phyloP scores from a whole-genome alignment of 169 alveolate species.

The Theileria luwenshuni region DNA sequence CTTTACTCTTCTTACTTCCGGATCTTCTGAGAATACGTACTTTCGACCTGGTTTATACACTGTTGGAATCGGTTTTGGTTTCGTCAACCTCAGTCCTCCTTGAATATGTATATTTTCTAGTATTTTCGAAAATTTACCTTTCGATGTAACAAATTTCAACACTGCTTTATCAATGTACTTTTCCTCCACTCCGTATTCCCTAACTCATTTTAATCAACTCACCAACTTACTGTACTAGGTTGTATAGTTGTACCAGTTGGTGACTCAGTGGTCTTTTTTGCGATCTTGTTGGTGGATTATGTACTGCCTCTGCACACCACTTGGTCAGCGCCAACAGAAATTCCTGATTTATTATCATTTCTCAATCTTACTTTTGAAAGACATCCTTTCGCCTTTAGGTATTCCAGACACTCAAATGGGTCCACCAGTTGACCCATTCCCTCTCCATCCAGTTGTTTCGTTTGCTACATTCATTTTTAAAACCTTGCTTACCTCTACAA shows the following conservation, averaged over 20 bases:
- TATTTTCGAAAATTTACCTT: slow-evolving; percentile 24
- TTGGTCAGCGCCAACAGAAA: slow-evolving; percentile 71
- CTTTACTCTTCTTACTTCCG: slow-evolving; percentile 10
- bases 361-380: slow-evolving; percentile 51
- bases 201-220: not conserved
- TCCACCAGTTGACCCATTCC: slow-evolving; percentile 72
- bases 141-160: slow-evolving; percentile 63
- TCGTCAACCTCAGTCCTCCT: slow-evolving; percentile 57
- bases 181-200: slow-evolving; percentile 58
- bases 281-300: slow-evolving; percentile 74
- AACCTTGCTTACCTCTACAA: slow-evolving; percentile 59
- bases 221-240: slow-evolving; percentile 58
- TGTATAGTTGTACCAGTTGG: slow-evolving; percentile 70
- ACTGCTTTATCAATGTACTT: slow-evolving; percentile 64
- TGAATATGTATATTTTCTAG: not conserved
- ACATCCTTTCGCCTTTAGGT: slow-evolving; percentile 15
- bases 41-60: slow-evolving; percentile 62
- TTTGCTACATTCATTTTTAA: slow-evolving; percentile 32
- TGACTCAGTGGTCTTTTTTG: slow-evolving; percentile 74
- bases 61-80: slow-evolving; percentile 66
- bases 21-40: slow-evolving; percentile 56
- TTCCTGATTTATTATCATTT: slow-evolving; percentile 27
- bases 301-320: slow-evolving; percentile 80
- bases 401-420: slow-evolving; percentile 76
- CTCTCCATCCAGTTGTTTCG: slow-evolving; percentile 58